A percentile compares a stretch with the other conserved stretches of the same genome.
phyloP scores from a whole-genome alignment of 345 rosid genomes.

The Carallia pectinifolia region DNA sequence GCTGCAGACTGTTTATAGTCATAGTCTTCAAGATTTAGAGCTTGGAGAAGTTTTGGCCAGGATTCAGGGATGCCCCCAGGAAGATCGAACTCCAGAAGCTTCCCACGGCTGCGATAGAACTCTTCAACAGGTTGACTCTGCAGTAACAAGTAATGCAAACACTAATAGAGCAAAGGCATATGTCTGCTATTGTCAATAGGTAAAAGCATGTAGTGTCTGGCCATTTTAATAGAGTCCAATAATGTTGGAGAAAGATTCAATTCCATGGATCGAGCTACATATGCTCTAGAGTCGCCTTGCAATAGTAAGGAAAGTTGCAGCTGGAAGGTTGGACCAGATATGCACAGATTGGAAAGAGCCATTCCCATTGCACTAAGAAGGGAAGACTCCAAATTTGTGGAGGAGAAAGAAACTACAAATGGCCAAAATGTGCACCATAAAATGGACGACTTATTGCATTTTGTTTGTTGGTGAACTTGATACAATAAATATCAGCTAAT shows the following conservation, averaged over 20 bases:
- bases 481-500: neutral
- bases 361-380: too few relatives aligned
- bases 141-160: constrained; percentile 14
- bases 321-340: too few relatives aligned
- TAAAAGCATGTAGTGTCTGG: neutral
- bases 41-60: constrained; percentile 90
- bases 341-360: too few relatives aligned
- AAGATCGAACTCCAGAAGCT: constrained; percentile 78
- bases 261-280: too few relatives aligned
- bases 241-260: neutral
- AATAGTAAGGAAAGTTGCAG: too few relatives aligned
- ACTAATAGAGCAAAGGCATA: neutral
- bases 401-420: too few relatives aligned
- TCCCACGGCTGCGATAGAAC: constrained; percentile 75
- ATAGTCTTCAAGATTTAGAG: constrained; percentile 68
- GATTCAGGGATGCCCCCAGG: constrained; percentile 99
- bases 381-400: too few relatives aligned
- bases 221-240: neutral
- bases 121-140: constrained; percentile 94
- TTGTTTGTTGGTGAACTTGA: neutral
- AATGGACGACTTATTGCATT: too few relatives aligned
- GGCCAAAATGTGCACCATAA: too few relatives aligned
- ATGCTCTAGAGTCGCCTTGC: too few relatives aligned
- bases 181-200: too few relatives aligned
- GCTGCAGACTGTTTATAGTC: constrained; percentile 59